Evolutionary conservation across 2,329 filamentous ascomycete genomes (phyloP).

Genomic region (Aspergillus bombycis): DNA sequence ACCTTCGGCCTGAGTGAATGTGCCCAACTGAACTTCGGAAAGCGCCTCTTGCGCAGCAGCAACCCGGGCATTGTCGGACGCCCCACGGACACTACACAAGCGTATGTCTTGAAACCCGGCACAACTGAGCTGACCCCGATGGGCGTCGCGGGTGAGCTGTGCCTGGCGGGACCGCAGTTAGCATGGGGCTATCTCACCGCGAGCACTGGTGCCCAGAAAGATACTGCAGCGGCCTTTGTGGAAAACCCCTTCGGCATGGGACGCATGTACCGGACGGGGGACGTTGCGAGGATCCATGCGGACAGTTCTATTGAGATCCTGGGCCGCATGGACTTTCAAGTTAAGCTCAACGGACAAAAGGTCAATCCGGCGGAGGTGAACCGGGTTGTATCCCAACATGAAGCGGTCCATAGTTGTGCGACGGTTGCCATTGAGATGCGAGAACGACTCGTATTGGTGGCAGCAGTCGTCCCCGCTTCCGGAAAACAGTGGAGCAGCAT

Average conservation of each 20-base stretch:
- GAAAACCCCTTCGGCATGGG: conserved; percentile 15
- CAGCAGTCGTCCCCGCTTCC: conserved; percentile 8
- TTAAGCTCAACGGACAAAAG: conserved; percentile 64
- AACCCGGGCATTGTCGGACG: conserved; percentile 12
- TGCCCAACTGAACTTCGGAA: conserved; percentile 19
- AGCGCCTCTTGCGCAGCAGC: neutral
- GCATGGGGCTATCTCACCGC: conserved; percentile 17
- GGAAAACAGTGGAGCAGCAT: neutral
- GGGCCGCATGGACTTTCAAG: conserved; percentile 63
- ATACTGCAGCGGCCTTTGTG: conserved; percentile 13
- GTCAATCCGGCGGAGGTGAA: conserved; percentile 55
- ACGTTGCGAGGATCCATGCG: conserved; percentile 19
- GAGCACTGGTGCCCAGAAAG: neutral
- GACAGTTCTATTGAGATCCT: conserved; percentile 31
- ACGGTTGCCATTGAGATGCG: conserved; percentile 8
- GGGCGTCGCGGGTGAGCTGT: conserved; percentile 17
- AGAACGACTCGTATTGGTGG: conserved; percentile 12
- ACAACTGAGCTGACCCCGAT: conserved; percentile 15
- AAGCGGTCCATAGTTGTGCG: conserved; percentile 2
- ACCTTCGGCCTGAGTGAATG: conserved; percentile 24
- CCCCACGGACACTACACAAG: conserved; percentile 17
- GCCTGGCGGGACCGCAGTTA: conserved; percentile 17
- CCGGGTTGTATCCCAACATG: neutral
- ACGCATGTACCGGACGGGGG: conserved; percentile 24
- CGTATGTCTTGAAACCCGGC: conserved; percentile 16